Conservation (phyloP, 1,284 basidiomycete species). For the Calocybe gambosa region DNA sequence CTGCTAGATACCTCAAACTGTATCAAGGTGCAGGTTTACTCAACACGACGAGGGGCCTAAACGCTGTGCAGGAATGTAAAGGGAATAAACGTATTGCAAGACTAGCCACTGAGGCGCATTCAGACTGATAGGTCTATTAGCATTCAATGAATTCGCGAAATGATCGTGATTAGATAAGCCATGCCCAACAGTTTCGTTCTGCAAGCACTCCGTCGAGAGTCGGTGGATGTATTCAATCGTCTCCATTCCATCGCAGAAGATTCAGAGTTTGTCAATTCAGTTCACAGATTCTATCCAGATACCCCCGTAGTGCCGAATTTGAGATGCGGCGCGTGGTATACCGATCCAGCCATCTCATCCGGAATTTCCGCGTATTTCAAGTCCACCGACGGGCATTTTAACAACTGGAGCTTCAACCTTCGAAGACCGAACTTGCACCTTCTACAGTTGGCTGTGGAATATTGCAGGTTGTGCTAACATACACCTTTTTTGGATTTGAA, state of each 20-base stretch:
- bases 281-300: conserved; percentile 49
- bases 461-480: conserved; percentile 48
- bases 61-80: conserved; percentile 37
- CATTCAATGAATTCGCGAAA: too few species aligned
- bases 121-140: too few species aligned
- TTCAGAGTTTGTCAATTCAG: conserved; percentile 58
- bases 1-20: conserved; percentile 43
- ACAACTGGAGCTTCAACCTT: conserved; percentile 84
- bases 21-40: conserved; percentile 46
- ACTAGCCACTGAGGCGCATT: conserved; percentile 6
- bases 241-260: conserved; percentile 83
- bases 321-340: conserved; percentile 94
- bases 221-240: conserved; percentile 77
- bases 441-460: conserved; percentile 49
- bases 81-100: conserved; percentile 11
- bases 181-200: conserved; percentile 25
- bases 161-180: background rate
- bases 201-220: conserved; percentile 55
- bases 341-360: conserved; percentile 57
- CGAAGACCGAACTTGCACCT: conserved; percentile 84
- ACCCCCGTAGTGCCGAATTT: conserved; percentile 82
- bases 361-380: conserved; percentile 82
- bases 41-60: conserved; percentile 42
- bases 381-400: conserved; percentile 91
- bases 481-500: background rate